Base-by-base conservation (phyloP, 1,284 basidiomycete species). In the Ustilago sp. region DNA sequence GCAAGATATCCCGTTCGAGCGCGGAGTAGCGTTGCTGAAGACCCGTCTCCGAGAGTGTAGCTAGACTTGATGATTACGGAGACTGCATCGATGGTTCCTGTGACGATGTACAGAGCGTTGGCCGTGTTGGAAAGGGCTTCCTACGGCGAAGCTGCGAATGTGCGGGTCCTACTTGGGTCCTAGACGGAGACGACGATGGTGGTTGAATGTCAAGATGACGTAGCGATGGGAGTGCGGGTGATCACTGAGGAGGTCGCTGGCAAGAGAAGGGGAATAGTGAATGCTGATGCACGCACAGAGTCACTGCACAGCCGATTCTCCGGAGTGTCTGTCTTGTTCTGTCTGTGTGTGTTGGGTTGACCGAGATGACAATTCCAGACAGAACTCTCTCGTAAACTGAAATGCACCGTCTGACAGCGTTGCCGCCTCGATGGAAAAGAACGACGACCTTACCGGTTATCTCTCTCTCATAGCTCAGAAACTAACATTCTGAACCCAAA, bases 361-460 rank as follows among this genome's bases (percentile, higher is more conserved):
- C n/a, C n/a, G 11, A 6, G 19, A 19, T 45, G n/a, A 19, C 43
- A 45, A 45, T 19, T 45, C 51, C 34, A 36, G 19, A 34, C 34
- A n/a, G 31, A 28, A 23, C 15, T 41, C 13, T 41, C 39, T 41
- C 39, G 39, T 17, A 41, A 41, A 41, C 39, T 41, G 39, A 41
- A 41, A 41, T 41, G 15, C 13, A 15, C 39, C 6, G 11, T 17
- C 43, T 45, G 43, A 17, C 43, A 45, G 19, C 15, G 50, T 12
- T 32, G 7, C 50, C 17, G 15, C 35, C 11, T 19, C n/a, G 38
- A 39, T 7, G 23, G 28, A 41, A 43, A 60, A 41, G 32, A 54
- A 59, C 41, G 43, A 50, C 62, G 62, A 74, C 71, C 71, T 52
- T 68, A 19, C 12, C 62, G 52, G 71, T 74, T 74, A 74, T 63